phyloP scores from a whole-genome alignment of 768 basidiomycete species.

The Boletales sp. region DNA sequence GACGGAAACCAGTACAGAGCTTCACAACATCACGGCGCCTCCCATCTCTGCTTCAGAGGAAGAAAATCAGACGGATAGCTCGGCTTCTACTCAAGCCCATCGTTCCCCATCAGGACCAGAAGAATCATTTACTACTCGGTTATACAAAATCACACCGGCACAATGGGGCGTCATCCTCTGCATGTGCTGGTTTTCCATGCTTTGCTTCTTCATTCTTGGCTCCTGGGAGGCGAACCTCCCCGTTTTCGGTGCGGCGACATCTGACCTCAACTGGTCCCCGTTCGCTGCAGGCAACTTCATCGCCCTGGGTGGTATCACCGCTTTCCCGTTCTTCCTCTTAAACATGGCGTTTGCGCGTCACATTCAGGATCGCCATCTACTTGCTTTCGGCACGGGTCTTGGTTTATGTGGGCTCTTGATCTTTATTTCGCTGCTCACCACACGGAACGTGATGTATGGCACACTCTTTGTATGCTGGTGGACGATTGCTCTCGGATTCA shows the following conservation, averaged over 20 bases:
- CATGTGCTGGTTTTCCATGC: constrained; percentile 72
- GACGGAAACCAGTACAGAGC: constrained; percentile 7
- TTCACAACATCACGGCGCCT: constrained; percentile 3
- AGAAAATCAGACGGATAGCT: not conserved
- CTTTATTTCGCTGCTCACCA: constrained; percentile 33
- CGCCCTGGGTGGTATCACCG: constrained; percentile 47
- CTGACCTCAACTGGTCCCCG: constrained; percentile 52
- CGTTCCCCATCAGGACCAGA: not conserved
- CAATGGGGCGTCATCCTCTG: constrained; percentile 51
- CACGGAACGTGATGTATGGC: too few species aligned
- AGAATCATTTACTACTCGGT: constrained; percentile 7
- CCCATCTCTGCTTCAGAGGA: not conserved
- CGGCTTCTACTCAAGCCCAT: not conserved
- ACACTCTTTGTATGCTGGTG: too few species aligned
- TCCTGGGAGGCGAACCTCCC: constrained; percentile 70
- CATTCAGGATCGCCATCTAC: constrained; percentile 58
- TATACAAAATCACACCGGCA: constrained; percentile 17
- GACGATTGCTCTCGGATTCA: too few species aligned
- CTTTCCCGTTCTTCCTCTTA: constrained; percentile 33
- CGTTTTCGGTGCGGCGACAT: constrained; percentile 45
- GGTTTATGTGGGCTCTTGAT: constrained; percentile 52
- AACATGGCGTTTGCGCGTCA: constrained; percentile 57
- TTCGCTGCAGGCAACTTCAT: constrained; percentile 71
- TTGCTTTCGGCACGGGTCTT: constrained; percentile 48
- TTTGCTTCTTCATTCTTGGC: constrained; percentile 52